Percentiles rank a stretch among this genome's conserved stretches.
Evolutionary conservation across 2,329 filamentous ascomycete species (phyloP).

Genomic region (Hymenoscyphus occultus): DNA sequence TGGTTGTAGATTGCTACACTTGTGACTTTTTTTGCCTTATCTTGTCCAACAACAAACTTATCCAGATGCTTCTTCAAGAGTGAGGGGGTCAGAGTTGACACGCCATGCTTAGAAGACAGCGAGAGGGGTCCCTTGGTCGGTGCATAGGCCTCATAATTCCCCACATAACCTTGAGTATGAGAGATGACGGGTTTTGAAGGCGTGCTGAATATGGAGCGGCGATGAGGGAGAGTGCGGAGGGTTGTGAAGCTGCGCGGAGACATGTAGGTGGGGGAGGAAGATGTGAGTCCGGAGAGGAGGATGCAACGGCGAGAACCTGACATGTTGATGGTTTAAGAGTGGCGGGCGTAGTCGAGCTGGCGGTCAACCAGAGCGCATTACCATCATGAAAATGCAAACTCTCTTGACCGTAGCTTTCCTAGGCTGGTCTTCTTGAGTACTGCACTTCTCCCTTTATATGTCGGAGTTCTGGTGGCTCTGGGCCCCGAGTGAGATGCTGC

Average conservation of each 20-base stretch:
- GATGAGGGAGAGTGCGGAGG: constrained; percentile 16
- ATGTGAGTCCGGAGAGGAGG: constrained; percentile 8
- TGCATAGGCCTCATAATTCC: constrained; percentile 59
- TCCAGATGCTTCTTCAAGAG: constrained; percentile 87
- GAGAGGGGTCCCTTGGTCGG: constrained; percentile 62
- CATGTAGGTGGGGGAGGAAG: constrained; percentile 22
- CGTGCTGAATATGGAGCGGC: constrained; percentile 18
- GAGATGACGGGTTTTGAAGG: constrained; percentile 17
- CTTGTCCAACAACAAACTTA: constrained; percentile 94
- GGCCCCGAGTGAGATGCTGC: too few relatives aligned
- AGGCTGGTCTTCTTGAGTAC: not conserved
- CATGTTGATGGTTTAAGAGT: not conserved
- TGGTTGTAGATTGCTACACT: constrained; percentile 95
- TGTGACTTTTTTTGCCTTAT: constrained; percentile 89
- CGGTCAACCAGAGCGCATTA: not conserved
- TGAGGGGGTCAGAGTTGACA: constrained; percentile 61
- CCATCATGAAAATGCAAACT: not conserved
- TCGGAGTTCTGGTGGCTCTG: not conserved
- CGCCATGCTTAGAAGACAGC: constrained; percentile 48
- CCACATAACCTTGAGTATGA: constrained; percentile 50
- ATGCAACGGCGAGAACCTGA: not conserved
- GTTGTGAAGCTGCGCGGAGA: constrained; percentile 7
- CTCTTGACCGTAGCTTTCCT: not conserved
- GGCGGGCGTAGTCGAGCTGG: not conserved
- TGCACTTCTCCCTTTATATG: not conserved